A percentile compares a stretch with the other conserved stretches of the same genome.
phyloP scores from a whole-genome alignment of 306 rosid species.

The Cucurbita moschata region DNA sequence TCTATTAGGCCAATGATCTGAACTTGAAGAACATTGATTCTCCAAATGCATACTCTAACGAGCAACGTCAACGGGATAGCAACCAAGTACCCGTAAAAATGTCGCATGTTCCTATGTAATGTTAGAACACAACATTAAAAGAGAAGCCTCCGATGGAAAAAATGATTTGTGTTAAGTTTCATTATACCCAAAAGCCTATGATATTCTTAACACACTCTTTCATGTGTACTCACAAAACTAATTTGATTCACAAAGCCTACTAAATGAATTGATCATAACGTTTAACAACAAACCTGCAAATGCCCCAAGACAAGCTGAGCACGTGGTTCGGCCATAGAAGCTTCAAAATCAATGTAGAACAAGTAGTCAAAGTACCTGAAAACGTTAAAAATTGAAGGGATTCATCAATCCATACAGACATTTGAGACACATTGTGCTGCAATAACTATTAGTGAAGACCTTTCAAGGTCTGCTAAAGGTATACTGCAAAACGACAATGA shows the following conservation, averaged over 20 bases:
- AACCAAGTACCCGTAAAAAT: conserved; percentile 65
- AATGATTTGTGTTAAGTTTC: background rate
- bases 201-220: background rate
- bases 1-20: background rate
- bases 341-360: conserved; percentile 77
- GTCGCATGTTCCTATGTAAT: conserved; percentile 46
- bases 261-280: background rate
- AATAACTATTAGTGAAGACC: background rate
- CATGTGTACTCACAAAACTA: background rate
- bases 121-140: background rate
- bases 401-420: background rate
- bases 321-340: conserved; percentile 81
- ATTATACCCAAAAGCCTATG: background rate
- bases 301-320: conserved; percentile 64
- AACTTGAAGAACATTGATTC: background rate
- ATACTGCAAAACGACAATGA: background rate
- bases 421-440: background rate
- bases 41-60: background rate
- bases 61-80: conserved; percentile 35
- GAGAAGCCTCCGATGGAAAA: background rate
- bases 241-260: background rate
- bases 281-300: conserved; percentile 42
- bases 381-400: conserved; percentile 2
- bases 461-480: background rate
- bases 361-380: conserved; percentile 78